These are phyloP conservation scores for Coix lacrymajobi DNA, from an alignment of 176 grass and related monocot genomes.

Conservation along the genomic window DNA sequence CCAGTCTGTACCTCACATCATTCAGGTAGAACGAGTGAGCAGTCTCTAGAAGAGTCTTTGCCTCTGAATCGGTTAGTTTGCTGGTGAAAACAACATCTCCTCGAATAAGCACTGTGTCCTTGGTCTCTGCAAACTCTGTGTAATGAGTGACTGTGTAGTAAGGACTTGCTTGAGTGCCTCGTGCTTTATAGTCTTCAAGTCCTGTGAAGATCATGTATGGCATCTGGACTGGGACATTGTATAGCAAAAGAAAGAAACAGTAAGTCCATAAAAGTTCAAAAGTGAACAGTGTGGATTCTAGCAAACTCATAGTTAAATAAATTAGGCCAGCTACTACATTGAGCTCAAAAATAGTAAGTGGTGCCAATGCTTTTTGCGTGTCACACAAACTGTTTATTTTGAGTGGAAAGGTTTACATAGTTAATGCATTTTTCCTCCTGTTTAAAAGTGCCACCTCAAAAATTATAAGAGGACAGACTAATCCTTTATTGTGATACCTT, in stretches of 20 bases:
- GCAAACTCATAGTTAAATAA: not conserved
- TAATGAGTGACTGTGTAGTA: slow-evolving; percentile 80
- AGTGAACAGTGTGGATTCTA: not conserved
- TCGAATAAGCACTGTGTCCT: slow-evolving; percentile 72
- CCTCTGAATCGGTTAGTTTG: slow-evolving; percentile 77
- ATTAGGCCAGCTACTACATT: not conserved
- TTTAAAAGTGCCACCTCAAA: not conserved
- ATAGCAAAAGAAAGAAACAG: slow-evolving; percentile 4
- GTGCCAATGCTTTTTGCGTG: not conserved
- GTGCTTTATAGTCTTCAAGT: slow-evolving; percentile 97
- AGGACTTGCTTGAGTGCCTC: slow-evolving; percentile 91
- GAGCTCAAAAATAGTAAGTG: not conserved
- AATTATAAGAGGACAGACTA: not conserved
- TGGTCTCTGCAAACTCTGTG: slow-evolving; percentile 74
- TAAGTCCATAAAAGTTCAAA: not conserved
- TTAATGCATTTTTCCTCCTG: not conserved
- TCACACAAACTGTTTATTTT: not conserved
- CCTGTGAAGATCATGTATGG: slow-evolving; percentile 94
- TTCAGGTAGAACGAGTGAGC: slow-evolving; percentile 92
- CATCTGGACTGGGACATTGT: slow-evolving; percentile 56
- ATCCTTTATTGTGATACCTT: not conserved
- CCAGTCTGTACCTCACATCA: slow-evolving; percentile 69
- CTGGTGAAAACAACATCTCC: slow-evolving; percentile 94
- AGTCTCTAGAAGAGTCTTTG: slow-evolving; percentile 69
- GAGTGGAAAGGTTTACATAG: not conserved